Base-by-base conservation (phyloP, 164 flowering plant genomes). In the Macadamia integrifolia region DNA sequence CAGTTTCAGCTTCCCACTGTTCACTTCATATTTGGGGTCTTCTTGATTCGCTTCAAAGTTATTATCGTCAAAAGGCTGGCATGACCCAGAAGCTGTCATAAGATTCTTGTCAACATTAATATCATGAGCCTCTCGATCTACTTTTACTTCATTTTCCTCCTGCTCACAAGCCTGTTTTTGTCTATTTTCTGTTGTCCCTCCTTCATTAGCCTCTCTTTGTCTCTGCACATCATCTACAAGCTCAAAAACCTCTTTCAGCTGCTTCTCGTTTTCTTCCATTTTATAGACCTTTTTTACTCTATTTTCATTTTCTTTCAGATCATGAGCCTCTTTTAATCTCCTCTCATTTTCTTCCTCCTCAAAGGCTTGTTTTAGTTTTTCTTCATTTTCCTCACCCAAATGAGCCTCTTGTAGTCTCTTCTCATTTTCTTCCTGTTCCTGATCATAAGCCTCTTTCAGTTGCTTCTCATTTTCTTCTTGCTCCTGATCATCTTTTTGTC, bases 51-150 rank as follows among this genome's bases (percentile, higher is more conserved):
- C 63, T 23, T 55, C 64, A 29, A 69, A 12, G 15, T 72, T 67
- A 8, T 42, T 66, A 62, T 35, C 40, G 40, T 60, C 63, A 62
- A 56, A 62, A 42, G 29, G 48, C 52, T 61, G 50, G 42, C 43
- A 69, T 71, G 72, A 67, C 48, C 69, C 69, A 58, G 64, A 57
- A 58, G 64, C 35, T 59, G 48, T 48, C 62, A 49, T 60, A 35
- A 67, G 50, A 71, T 64, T 52, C 43, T 59, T 71, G 14, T 56
- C 65, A 65, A 64, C 70, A 10, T 52, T 17, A n/a, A 17, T 17
- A 60, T 32, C 63, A 65, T 9, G 35, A 40, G 28, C 69, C 13
- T 79, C 76, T 50, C 53, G 68, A 30, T 28, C n/a, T 66, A 43
- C 44, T 63, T 69, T 69, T 42, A 35, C 35, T 52, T 17, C 63